Evolutionary conservation across 306 rosid species (phyloP).

Genomic region (Lotus japonicus): DNA sequence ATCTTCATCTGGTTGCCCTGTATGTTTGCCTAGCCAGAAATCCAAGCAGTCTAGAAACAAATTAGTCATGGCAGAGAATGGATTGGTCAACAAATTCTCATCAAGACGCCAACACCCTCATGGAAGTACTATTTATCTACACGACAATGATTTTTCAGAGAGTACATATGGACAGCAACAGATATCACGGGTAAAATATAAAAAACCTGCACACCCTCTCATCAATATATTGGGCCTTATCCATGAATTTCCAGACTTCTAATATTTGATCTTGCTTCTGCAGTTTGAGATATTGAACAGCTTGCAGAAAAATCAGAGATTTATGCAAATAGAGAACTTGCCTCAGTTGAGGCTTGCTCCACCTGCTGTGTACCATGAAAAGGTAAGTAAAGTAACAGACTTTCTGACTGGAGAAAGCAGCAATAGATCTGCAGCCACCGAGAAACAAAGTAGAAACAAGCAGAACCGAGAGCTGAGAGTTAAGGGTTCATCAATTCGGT

Average conservation of each 20-base stretch:
- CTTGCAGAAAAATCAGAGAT: conserved; percentile 61
- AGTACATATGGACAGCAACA: conserved; percentile 55
- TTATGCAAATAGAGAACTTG: conserved; percentile 73
- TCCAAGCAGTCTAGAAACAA: conserved; percentile 61
- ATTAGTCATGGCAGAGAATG: conserved; percentile 43
- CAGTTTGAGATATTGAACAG: conserved; percentile 90
- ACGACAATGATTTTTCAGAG: conserved; percentile 58
- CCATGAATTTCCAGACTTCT: conserved; percentile 8
- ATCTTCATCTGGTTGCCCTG: conserved; percentile 72
- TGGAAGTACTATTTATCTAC: conserved; percentile 48
- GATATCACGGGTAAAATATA: conserved; percentile 61
- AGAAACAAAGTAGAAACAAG: conserved; percentile 49
- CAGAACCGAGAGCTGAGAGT: conserved; percentile 63
- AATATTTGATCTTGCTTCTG: conserved; percentile 32
- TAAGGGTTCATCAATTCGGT: conserved; percentile 68
- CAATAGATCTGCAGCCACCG: conserved; percentile 29
- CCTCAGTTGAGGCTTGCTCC: conserved; percentile 90
- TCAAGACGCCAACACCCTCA: conserved; percentile 44
- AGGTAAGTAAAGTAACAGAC: conserved; percentile 57
- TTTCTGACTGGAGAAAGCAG: conserved; percentile 63
- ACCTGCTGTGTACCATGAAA: conserved; percentile 88
- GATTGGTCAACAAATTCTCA: conserved; percentile 50
- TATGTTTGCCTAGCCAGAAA: conserved; percentile 71
- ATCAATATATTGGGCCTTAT: background rate
- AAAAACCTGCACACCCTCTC: background rate